Conservation (phyloP, 768 basidiomycete genomes). For the Gloeostereum incarnatum region DNA sequence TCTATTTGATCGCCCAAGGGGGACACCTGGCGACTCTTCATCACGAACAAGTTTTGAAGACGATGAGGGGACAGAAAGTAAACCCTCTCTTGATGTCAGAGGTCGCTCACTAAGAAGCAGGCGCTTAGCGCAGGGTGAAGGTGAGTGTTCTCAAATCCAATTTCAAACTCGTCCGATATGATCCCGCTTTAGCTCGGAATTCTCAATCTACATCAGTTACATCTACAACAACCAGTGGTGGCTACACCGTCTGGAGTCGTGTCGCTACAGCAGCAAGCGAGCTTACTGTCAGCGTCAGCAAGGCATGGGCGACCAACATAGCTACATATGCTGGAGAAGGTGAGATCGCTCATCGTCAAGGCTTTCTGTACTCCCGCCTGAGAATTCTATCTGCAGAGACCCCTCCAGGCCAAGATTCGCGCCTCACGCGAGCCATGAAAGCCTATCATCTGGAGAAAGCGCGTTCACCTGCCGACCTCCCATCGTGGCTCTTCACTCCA, state of each 20-base stretch:
- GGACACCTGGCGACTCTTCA: conserved; percentile 22
- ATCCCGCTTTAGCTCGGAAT: too few species aligned
- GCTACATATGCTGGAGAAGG: conserved; percentile 34
- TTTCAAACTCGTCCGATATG: too few species aligned
- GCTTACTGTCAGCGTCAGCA: conserved; percentile 47
- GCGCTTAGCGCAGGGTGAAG: neutral
- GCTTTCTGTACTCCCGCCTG: too few species aligned
- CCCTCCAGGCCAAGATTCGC: conserved; percentile 47
- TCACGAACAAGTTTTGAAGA: conserved; percentile 37
- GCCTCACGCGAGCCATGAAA: conserved; percentile 56
- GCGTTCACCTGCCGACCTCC: conserved; percentile 44
- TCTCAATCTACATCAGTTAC: neutral
- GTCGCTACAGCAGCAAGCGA: conserved; percentile 44
- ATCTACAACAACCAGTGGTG: conserved; percentile 20
- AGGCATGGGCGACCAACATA: conserved; percentile 43
- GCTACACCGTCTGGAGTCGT: conserved; percentile 44
- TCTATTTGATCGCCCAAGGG: conserved; percentile 27
- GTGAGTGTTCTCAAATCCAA: conserved; percentile 4
- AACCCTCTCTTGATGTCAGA: neutral
- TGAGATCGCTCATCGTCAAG: conserved; percentile 11
- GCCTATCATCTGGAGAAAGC: conserved; percentile 59
- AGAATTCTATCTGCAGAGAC: conserved; percentile 29
- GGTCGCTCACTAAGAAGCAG: neutral
- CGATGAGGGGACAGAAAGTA: conserved; percentile 9
- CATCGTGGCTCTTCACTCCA: conserved; percentile 57